Base-by-base conservation (phyloP, 345 rosid genomes). In the Erucastrum elatum region DNA sequence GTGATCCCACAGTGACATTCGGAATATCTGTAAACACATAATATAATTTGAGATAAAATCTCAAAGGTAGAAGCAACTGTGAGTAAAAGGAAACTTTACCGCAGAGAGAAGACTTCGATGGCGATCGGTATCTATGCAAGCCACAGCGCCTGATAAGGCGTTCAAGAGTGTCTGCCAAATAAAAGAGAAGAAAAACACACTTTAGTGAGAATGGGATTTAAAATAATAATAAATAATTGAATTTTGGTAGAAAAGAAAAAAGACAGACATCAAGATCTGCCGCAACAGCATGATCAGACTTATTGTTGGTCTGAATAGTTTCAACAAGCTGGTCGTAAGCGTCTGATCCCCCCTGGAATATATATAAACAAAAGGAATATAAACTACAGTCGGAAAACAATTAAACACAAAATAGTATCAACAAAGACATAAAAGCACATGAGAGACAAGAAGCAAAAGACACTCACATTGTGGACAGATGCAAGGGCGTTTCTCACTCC, bases 1-100 rank as follows among this genome's bases (percentile, higher is more conserved):
- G 63, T 83, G 87, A 63, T 83, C 85, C 97, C 98, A 93, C 88
- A 93, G 59, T 81, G 80, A 85, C 94, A 91, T 88, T 65, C 85
- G 80, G 82, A 87, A 92, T 70, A 94, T 84, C 96, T 92, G 87
- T 58, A 53, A 70, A n/a, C 5, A 46, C 5, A 77, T 2, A 29
- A 27, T 26, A 49, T 8, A 25, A 21, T 21, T 4, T 37, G 71
- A 41, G 27, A 61, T 75, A 51, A 66, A 44, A 12, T 44, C 53
- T 4, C 49, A 44, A 49, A 49, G 17, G 17, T 5, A 44, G 15
- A 33, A 29, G 64, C 15, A 55, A 65, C 12, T 7, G 16, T 17
- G 37, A 53, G 35, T 64, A 30, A 56, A 8, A 2, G 55, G n/a
- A 55, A 77, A 83, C 93, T 85, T 41, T 83, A 92, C 98, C 60